phyloP scores from a whole-genome alignment of 2,329 filamentous ascomycete genomes.

The Clonostachys rosea region DNA sequence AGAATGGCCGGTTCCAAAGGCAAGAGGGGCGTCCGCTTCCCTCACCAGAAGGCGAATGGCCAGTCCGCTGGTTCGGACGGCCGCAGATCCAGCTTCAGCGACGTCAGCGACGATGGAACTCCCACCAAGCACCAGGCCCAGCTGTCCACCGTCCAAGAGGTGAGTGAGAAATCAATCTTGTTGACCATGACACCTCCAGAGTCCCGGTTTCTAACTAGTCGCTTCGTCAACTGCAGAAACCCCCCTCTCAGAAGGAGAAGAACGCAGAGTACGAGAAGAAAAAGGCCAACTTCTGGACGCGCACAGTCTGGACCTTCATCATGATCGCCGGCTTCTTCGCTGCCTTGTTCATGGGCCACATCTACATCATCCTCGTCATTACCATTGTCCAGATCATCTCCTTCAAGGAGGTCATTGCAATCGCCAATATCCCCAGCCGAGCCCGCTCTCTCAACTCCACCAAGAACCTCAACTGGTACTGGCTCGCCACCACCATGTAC shows the following conservation, averaged over 20 bases:
- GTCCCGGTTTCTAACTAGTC: background rate
- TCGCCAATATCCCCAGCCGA: conserved; percentile 88
- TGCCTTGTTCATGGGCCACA: conserved; percentile 90
- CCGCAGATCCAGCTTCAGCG: conserved; percentile 67
- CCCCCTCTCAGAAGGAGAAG: conserved; percentile 31
- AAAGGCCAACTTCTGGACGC: conserved; percentile 94
- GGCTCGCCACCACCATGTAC: conserved; percentile 98
- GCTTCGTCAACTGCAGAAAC: conserved; percentile 27
- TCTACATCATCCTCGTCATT: conserved; percentile 92
- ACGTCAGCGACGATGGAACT: conserved; percentile 54
- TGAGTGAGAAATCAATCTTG: conserved; percentile 8
- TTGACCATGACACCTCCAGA: background rate
- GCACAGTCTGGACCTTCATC: conserved; percentile 95
- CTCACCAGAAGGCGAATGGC: conserved; percentile 43
- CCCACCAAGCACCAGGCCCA: conserved; percentile 17
- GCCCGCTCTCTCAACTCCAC: conserved; percentile 89
- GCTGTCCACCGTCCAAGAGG: conserved; percentile 27
- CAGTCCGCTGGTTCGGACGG: conserved; percentile 37
- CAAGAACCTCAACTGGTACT: conserved; percentile 98
- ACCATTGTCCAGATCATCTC: conserved; percentile 93
- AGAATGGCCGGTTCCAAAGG: conserved; percentile 24
- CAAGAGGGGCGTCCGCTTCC: conserved; percentile 51
- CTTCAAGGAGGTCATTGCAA: conserved; percentile 99
- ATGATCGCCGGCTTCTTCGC: conserved; percentile 95
- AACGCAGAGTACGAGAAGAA: conserved; percentile 89